Conservation (phyloP, 2,329 filamentous ascomycete genomes). For the Botrytis byssoidea region DNA sequence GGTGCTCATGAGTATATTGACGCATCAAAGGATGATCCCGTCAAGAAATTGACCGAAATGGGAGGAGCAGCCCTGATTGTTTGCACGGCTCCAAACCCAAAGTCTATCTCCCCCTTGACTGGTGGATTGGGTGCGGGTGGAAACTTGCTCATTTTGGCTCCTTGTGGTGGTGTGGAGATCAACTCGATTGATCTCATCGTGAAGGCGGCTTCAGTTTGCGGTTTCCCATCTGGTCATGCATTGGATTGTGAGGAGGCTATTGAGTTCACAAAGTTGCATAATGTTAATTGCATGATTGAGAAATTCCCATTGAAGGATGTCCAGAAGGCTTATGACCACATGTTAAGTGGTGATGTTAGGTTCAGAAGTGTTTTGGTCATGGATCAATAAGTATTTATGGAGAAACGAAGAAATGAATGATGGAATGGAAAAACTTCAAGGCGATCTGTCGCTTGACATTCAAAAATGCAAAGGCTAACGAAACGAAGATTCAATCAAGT, state of each 20-base stretch:
- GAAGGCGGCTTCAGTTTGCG: constrained; percentile 60
- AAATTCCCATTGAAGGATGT: constrained; percentile 57
- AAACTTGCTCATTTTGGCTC: constrained; percentile 59
- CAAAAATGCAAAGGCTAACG: background rate
- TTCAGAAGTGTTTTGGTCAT: constrained; percentile 36
- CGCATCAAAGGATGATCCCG: constrained; percentile 51
- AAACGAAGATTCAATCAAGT: background rate
- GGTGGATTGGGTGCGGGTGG: constrained; percentile 54
- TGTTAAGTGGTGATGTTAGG: constrained; percentile 34
- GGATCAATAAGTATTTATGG: constrained; percentile 18
- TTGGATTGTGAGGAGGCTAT: constrained; percentile 66
- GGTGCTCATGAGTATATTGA: constrained; percentile 63
- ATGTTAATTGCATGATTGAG: constrained; percentile 64
- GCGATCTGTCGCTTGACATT: background rate
- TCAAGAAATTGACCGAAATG: constrained; percentile 51
- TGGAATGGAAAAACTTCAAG: too few species aligned
- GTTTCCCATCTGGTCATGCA: constrained; percentile 62
- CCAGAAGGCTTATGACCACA: constrained; percentile 36
- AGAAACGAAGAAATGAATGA: background rate
- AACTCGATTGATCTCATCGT: constrained; percentile 45
- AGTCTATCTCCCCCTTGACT: constrained; percentile 53
- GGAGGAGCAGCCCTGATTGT: constrained; percentile 63
- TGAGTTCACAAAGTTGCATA: constrained; percentile 59
- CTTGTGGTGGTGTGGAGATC: constrained; percentile 48
- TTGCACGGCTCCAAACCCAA: constrained; percentile 60